Evolutionary conservation across 1,284 basidiomycete species (phyloP), one percentile per base, ranked within the genome.

Genomic region (Leucoagaricus sp.): DNA sequence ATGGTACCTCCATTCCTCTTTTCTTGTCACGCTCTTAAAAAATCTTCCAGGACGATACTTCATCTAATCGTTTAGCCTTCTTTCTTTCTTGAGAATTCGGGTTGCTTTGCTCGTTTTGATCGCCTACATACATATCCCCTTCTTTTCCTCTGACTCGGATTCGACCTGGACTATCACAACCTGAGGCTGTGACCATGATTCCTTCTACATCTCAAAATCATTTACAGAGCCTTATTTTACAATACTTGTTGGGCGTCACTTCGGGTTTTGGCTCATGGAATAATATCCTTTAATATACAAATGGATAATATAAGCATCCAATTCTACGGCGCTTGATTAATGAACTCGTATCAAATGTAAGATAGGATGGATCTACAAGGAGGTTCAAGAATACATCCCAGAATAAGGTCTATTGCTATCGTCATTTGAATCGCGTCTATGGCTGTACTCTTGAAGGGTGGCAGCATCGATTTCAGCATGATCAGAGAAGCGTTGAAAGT

Each of bases 301-400:
- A 28, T 38, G 33, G 42, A 17, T 28, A 13, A 47, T 42, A 3
- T 6, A 25, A 23, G 19, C 9, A 42, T n/a, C n/a, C n/a, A n/a
- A n/a, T n/a, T n/a, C n/a, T n/a, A n/a, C n/a, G n/a, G n/a, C n/a
- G n/a, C 40, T 41, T 8, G 40, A 41, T 23, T 9, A 45, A 45
- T 9, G 44, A 45, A 28, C 15, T 13, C 15, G 8, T 40, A 15
- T 19, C 12, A 9, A 36, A 31, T 15, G 15, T 50, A 28, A n/a
- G 23, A 3, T 5, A 12, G n/a, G n/a, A 33, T 33, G 31, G 17
- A 38, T 13, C 4, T 6, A 13, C 13, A 19, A 42, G 12, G 17
- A 53, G 17, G 42, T 21, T 64, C 65, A 83, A 31, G 83, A 85
- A 68, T 83, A 84, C 83, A 84, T 84, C 31, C 77, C 74, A 46